phyloP scores from a whole-genome alignment of 768 basidiomycete genomes.

The Rhodosporidiobolus odoratus region DNA sequence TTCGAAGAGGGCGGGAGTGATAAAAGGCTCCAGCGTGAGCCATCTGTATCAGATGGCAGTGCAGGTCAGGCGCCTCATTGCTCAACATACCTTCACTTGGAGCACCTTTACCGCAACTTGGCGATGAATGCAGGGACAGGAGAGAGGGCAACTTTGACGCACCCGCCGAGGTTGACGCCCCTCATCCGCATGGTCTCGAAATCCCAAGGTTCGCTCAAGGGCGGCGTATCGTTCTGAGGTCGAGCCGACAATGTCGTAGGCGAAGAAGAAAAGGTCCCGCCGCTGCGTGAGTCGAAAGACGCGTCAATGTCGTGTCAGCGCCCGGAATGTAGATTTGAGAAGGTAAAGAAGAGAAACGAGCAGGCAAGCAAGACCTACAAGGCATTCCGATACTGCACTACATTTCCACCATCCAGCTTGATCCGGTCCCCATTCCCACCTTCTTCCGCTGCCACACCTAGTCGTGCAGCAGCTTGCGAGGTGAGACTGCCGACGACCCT shows the following conservation, averaged over 20 bases:
- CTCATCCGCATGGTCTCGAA: conserved; percentile 19
- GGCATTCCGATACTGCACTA: conserved; percentile 68
- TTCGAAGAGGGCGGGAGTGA: conserved; percentile 50
- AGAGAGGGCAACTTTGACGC: neutral
- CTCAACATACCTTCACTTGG: no score
- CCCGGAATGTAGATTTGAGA: no score
- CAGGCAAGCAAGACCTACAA: conserved; percentile 47
- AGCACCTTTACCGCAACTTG: neutral
- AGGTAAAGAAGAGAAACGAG: neutral
- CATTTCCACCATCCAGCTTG: conserved; percentile 12
- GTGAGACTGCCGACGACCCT: no score
- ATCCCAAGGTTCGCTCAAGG: conserved; percentile 42
- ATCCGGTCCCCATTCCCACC: conserved; percentile 19
- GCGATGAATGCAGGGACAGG: neutral
- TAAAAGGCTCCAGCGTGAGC: conserved; percentile 53
- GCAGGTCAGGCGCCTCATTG: neutral
- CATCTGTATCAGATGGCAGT: neutral
- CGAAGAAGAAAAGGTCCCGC: conserved; percentile 45
- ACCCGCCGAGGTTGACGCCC: conserved; percentile 68
- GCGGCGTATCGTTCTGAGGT: conserved; percentile 45
- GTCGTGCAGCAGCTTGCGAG: no score
- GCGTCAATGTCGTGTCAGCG: no score
- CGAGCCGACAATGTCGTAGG: conserved; percentile 42
- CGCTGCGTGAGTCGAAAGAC: conserved; percentile 43
- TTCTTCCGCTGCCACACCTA: neutral